Base-by-base conservation (phyloP, 139 green algal species). In the Haematococcus sp. region DNA sequence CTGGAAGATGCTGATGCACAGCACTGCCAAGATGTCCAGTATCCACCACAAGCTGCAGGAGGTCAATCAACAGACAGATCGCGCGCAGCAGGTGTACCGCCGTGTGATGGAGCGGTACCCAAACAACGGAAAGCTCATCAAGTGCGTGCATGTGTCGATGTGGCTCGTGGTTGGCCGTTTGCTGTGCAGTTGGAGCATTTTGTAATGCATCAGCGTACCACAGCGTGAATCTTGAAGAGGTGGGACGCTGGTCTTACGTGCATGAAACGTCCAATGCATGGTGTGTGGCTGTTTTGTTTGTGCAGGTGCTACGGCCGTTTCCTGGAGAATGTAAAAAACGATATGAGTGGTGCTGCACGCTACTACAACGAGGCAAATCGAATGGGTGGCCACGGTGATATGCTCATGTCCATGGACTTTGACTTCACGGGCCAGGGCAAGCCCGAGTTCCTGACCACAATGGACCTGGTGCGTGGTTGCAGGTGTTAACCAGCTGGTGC, bases 101-200 rank as follows among this genome's bases (percentile, higher is more conserved):
- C 28, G 30, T 9, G 68, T 84, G 30, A 51, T 84, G 63, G 78
- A 84, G 68, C 78, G 73, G 68, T 84, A 84, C 70, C 78, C 78
- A 60, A 73, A 61, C 46, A 81, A 75, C 74, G 68, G 59, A 63
- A 84, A 84, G 78, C 73, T 84, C 51, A 68, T 81, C n/a, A 66
- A 67, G 13, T 74, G 40, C 40, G 40, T 49, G 40, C 40, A n/a
- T 49, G 40, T 19, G 40, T 11, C 11, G 40, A 49, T 7, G n/a
- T n/a, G n/a, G n/a, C n/a, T n/a, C n/a, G n/a, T n/a, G n/a, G n/a
- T n/a, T n/a, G 40, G 40, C 40, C 11, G 40, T 11, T 49, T 49
- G 40, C 40, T 49, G 40, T 49, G 40, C n/a, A n/a, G 40, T 11
- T 49, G 40, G 40, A 49, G 40, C n/a, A n/a, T n/a, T n/a, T n/a